A percentile compares a stretch with the other conserved stretches of the same genome.
Conservation (phyloP, 441 rosid species). For the Pelargonium australe region DNA sequence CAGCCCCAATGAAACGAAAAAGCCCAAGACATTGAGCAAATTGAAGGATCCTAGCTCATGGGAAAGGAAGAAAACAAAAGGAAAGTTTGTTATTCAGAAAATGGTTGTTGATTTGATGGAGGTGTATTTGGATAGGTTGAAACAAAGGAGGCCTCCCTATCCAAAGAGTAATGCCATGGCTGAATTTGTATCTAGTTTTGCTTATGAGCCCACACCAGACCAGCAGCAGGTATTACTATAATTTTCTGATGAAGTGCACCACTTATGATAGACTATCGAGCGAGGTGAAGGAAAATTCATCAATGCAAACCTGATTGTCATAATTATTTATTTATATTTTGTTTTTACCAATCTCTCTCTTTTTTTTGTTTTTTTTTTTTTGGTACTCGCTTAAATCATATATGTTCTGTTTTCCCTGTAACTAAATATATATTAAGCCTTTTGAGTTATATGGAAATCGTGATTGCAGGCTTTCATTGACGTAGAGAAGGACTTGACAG, state of each 20-base stretch:
- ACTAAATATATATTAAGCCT: background rate
- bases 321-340: background rate
- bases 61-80: slow-evolving; percentile 92
- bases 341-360: no score
- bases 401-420: background rate
- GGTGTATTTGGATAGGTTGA: slow-evolving; percentile 81
- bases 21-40: slow-evolving; percentile 75
- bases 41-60: slow-evolving; percentile 71
- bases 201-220: slow-evolving; percentile 83
- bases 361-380: no score
- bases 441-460: background rate
- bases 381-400: no score
- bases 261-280: background rate
- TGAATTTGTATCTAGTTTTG: slow-evolving; percentile 65
- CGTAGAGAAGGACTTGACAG: slow-evolving; percentile 86
- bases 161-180: slow-evolving; percentile 58
- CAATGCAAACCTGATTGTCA: background rate
- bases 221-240: slow-evolving; percentile 59
- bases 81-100: slow-evolving; percentile 92
- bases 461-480: slow-evolving; percentile 78
- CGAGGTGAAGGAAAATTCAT: background rate
- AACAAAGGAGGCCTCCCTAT: slow-evolving; percentile 78
- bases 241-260: slow-evolving; percentile 9
- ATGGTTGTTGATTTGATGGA: slow-evolving; percentile 99
- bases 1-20: slow-evolving; percentile 84